A percentile compares a stretch with the other conserved stretches of the same genome.
Conservation (phyloP, 2,329 filamentous ascomycete species). For the Sporothrix schenckii region DNA sequence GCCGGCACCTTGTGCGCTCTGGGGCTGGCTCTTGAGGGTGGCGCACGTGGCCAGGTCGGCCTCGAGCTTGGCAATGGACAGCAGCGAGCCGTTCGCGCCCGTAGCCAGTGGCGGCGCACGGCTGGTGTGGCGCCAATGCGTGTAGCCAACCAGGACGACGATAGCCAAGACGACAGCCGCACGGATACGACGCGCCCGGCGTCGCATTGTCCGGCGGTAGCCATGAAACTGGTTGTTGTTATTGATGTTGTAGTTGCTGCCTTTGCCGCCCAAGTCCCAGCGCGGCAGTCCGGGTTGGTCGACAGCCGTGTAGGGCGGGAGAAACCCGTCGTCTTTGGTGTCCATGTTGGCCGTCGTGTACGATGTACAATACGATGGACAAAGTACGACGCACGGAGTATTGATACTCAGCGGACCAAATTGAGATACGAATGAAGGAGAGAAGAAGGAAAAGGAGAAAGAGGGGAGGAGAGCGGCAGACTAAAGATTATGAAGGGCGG, state of each 20-base stretch:
- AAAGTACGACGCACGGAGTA: too few species aligned
- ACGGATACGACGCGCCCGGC: conserved; percentile 51
- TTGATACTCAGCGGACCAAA: too few species aligned
- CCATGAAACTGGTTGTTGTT: not conserved
- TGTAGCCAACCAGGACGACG: conserved; percentile 54
- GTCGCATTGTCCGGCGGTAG: conserved; percentile 34
- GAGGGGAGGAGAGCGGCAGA: not conserved
- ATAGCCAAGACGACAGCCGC: conserved; percentile 49
- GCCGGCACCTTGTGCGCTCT: conserved; percentile 58
- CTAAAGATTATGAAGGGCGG: conserved; percentile 2
- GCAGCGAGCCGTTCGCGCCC: conserved; percentile 26
- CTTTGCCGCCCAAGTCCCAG: conserved; percentile 21
- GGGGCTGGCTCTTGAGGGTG: conserved; percentile 57
- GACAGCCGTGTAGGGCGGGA: conserved; percentile 50
- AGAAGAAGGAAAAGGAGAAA: not conserved
- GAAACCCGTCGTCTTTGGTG: conserved; percentile 47
- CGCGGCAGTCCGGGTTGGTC: conserved; percentile 11
- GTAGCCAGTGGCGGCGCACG: not conserved
- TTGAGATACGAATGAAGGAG: too few species aligned
- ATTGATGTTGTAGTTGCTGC: too few species aligned
- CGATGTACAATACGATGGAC: not conserved
- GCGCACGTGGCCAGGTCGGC: conserved; percentile 60
- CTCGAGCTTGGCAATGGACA: conserved; percentile 58
- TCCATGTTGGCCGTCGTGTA: conserved; percentile 30
- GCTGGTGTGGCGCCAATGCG: conserved; percentile 49